Evolutionary conservation across 176 grass and related monocot species (phyloP).

Genomic region (Bonia amplexicaulis): DNA sequence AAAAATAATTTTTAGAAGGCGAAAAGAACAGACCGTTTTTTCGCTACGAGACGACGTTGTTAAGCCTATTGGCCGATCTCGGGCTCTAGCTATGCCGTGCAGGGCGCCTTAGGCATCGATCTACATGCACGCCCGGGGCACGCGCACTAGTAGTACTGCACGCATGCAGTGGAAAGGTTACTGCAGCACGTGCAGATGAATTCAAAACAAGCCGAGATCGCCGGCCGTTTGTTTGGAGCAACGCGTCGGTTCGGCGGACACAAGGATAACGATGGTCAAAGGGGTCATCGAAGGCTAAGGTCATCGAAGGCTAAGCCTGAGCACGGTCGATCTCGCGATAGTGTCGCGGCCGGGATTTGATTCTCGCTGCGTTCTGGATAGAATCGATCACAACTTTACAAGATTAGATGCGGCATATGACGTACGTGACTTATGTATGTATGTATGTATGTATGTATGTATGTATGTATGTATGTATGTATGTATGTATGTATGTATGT

Average conservation of each 20-base stretch:
- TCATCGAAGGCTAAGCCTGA: neutral
- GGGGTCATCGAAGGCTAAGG: neutral
- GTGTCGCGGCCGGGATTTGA: neutral
- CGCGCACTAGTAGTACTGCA: neutral
- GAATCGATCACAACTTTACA: neutral
- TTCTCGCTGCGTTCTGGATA: neutral
- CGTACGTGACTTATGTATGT: neutral
- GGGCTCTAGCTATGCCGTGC: neutral
- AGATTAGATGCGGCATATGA: neutral
- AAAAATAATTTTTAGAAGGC: too few species aligned
- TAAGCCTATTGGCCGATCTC: neutral
- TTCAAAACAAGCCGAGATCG: neutral
- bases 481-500: too few species aligned
- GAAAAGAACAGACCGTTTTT: too few species aligned
- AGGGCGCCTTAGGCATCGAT: neutral
- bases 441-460: neutral
- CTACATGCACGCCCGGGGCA: neutral
- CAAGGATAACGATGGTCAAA: neutral
- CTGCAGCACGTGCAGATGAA: conserved; percentile 5
- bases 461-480: neutral
- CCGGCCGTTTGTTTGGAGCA: neutral
- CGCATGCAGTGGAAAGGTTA: neutral
- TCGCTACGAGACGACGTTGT: neutral
- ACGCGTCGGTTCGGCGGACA: neutral
- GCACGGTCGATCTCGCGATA: neutral